Percentiles rank a stretch among this genome's conserved stretches.
phyloP scores from a whole-genome alignment of 257 asterid species.

The Solanum etuberosum region DNA sequence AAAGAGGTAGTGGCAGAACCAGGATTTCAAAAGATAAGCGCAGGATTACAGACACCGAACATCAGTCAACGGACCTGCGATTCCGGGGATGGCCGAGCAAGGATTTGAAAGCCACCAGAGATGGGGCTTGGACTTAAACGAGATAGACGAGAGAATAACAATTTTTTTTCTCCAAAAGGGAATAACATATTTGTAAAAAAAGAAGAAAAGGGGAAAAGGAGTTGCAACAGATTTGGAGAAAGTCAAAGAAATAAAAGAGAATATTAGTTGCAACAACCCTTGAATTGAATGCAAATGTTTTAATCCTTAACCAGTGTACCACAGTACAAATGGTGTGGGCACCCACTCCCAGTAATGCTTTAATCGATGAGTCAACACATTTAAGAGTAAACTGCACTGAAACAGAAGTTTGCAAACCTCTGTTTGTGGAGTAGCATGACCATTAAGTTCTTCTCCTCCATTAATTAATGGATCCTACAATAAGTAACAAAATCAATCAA shows the following conservation, averaged over 20 bases:
- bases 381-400: background rate
- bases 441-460: constrained; percentile 31
- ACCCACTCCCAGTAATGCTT: background rate
- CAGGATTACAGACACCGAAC: background rate
- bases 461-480: constrained; percentile 57
- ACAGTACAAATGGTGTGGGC: background rate
- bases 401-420: constrained; percentile 33
- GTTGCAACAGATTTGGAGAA: background rate
- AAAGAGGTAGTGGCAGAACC: background rate
- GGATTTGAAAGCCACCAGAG: background rate
- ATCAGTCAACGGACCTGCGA: background rate
- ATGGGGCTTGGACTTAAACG: background rate
- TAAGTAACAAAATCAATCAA: background rate
- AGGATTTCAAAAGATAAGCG: background rate
- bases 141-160: background rate
- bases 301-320: background rate
- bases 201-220: background rate
- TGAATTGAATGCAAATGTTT: background rate
- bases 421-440: constrained; percentile 26
- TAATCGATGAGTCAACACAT: background rate
- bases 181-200: background rate
- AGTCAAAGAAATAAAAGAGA: background rate
- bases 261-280: background rate
- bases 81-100: background rate
- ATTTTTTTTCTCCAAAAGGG: background rate